Conservation (phyloP, 2,329 filamentous ascomycete species). For the Fusarium brachygibbosum region DNA sequence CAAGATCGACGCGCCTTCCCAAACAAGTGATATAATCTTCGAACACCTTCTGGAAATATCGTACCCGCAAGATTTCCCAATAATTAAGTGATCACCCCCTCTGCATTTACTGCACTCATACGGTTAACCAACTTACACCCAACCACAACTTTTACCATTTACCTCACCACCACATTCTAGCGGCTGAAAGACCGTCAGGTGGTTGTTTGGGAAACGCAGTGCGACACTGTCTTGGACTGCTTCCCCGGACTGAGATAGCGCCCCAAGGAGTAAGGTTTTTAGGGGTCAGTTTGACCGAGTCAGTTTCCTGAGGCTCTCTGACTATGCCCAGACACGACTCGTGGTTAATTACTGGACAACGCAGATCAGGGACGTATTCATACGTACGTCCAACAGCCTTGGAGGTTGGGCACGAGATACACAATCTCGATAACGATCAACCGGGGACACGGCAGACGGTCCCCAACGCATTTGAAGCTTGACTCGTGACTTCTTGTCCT, state of each 20-base stretch:
- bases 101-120: not conserved
- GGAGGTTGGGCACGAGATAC: slow-evolving; percentile 29
- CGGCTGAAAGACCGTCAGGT: slow-evolving; percentile 15
- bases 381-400: slow-evolving; percentile 3
- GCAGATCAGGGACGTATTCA: slow-evolving; percentile 27
- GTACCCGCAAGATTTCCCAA: not conserved
- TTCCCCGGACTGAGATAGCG: slow-evolving; percentile 42
- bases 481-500: slow-evolving; percentile 41
- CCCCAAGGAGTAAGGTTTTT: slow-evolving; percentile 9
- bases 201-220: slow-evolving; percentile 38
- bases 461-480: slow-evolving; percentile 29
- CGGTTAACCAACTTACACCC: not conserved
- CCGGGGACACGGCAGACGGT: slow-evolving; percentile 34
- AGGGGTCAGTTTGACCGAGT: slow-evolving; percentile 25
- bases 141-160: not conserved
- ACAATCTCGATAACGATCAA: slow-evolving; percentile 39
- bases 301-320: slow-evolving; percentile 30
- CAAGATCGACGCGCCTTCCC: not conserved
- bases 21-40: not conserved
- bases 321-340: slow-evolving; percentile 20
- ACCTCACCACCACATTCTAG: not conserved
- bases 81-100: not conserved
- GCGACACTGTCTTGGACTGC: slow-evolving; percentile 30
- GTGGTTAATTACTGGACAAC: slow-evolving; percentile 30
- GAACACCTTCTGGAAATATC: not conserved